Conservation (phyloP, 2,329 filamentous ascomycete genomes). For the Neophaeococcomyces mojaviensis region DNA sequence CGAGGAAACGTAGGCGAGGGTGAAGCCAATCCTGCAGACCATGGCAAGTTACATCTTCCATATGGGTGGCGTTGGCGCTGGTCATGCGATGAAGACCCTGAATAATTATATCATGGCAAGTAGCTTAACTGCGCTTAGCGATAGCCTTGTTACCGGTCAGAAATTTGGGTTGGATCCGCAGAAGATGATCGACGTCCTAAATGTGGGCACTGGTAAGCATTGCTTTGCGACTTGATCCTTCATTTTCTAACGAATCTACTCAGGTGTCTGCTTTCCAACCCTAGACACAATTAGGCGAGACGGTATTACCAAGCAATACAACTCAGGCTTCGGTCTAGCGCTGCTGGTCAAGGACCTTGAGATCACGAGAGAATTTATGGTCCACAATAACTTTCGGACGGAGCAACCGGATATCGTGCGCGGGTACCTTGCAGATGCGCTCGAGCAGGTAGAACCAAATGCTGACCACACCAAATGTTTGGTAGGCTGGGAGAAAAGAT, state of each 20-base stretch:
- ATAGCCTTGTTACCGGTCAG: constrained; percentile 17
- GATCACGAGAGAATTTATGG: constrained; percentile 16
- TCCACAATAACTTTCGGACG: constrained; percentile 6
- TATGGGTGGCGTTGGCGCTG: constrained; percentile 17
- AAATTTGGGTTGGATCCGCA: constrained; percentile 19
- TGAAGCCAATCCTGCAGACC: constrained; percentile 15
- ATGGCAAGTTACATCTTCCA: constrained; percentile 21
- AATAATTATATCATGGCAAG: constrained; percentile 21
- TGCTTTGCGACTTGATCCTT: no score
- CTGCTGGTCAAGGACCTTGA: constrained; percentile 19
- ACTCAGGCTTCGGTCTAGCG: constrained; percentile 17
- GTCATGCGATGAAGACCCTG: constrained; percentile 20
- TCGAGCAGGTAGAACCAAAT: not conserved
- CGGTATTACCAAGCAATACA: constrained; percentile 14
- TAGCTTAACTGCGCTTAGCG: constrained; percentile 17
- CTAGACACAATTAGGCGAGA: constrained; percentile 22
- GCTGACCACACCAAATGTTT: constrained; percentile 9
- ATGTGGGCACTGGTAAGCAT: constrained; percentile 31
- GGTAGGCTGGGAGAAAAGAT: constrained; percentile 9
- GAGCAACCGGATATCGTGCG: constrained; percentile 13
- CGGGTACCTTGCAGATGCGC: constrained; percentile 10
- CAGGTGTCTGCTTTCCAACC: constrained; percentile 26
- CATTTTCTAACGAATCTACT: constrained; percentile 10
- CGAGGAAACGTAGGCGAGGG: constrained; percentile 13
- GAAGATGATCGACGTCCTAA: constrained; percentile 35